Base-by-base conservation (phyloP, 1,284 basidiomycete species). In the Phylloboletellus chloephorus region DNA sequence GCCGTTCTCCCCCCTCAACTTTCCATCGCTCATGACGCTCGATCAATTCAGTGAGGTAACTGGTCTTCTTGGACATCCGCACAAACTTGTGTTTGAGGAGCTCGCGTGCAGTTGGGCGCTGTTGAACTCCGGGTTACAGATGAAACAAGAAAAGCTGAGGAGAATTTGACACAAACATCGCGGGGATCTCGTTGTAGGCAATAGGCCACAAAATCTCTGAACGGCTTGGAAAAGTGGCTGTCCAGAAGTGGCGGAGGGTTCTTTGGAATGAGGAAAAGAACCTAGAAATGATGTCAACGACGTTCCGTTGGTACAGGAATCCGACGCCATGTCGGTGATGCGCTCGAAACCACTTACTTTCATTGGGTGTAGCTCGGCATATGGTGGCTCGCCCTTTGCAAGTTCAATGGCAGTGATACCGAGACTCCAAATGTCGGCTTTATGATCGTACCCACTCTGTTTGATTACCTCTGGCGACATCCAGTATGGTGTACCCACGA, bases 401-500 rank as follows among this genome's bases (percentile, higher is more conserved):
- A 99, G 72, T 65, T 99, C 95, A 53, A 98, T 97, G 9, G 93
- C 91, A 4, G 95, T 98, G 61, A 98, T 98, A 5, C 90, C 91
- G 52, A 95, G 68, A 63, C 86, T 90, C 93, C 93, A 96, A 37
- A 99, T 97, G 64, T 99, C 95, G 9, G 95, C 95, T 61, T 97
- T 98, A 65, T 94, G 88, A 58, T 98, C 95, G 64, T 99, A 99
- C 7, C 96, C 96, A 48, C 90, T 95, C 68, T 98, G 95, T 67
- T 98, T 98, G 73, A 99, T 98, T 16, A 98, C 95, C 63, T 99
- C 95, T 6, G 95, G 95, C 16, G 91, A 93, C 95, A 99, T 99
- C 93, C 93, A 96, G 60, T 94, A 95, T 2, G 91, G 91, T 11
- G 94, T 95, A 21, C 95, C 91, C 37, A 98, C 94, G 60, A 98